Evolutionary conservation across 2,329 filamentous ascomycete genomes (phyloP), one percentile per base, ranked within the genome.

Genomic region (Penicillium sp.): DNA sequence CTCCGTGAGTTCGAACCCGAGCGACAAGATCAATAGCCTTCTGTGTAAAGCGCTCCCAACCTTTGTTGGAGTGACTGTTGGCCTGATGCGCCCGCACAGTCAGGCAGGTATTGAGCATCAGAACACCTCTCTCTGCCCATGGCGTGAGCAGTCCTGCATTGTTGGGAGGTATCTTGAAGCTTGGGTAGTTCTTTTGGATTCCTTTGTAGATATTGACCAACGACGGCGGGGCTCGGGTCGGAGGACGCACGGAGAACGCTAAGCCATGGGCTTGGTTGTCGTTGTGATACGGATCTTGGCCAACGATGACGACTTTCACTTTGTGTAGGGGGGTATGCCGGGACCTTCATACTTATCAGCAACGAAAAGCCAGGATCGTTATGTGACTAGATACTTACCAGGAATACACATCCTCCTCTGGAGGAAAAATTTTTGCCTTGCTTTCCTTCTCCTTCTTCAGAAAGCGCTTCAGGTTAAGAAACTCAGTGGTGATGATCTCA

Each of bases 271-370:
- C 93, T 74, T 98, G 93, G 67, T 94, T 94, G 64, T 81, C 67
- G 64, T 94, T 94, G 73, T 98, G 93, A 67, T 98, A 98, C 2
- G 93, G 93, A 64, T 98, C 93, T 71, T 98, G 93, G 51, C 93
- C 93, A 39, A 97, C 69, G 59, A 98, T 89, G 45, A 98, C 90
- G 41, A 86, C 86, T 67, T 94, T 95, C 64, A 97, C 90, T 10
- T 77, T 84, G 70, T 84, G 73, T 55, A 98, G 83, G 6, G 93
- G 90, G 1, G 91, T 96, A 65, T 94, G 86, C 17, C 89, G 86
- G 45, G 91, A 96, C 91, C 91, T 96, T 43, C 7, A n/a, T 28
- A 42, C 21, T n/a, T 27, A 26, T 43, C 61, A 48, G 61, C 52
- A 36, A 32, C 9, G 10, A 17, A 30, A 33, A 11, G 7, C 21